phyloP scores from a whole-genome alignment of 345 rosid species.

The Anastatica hierochuntica region DNA sequence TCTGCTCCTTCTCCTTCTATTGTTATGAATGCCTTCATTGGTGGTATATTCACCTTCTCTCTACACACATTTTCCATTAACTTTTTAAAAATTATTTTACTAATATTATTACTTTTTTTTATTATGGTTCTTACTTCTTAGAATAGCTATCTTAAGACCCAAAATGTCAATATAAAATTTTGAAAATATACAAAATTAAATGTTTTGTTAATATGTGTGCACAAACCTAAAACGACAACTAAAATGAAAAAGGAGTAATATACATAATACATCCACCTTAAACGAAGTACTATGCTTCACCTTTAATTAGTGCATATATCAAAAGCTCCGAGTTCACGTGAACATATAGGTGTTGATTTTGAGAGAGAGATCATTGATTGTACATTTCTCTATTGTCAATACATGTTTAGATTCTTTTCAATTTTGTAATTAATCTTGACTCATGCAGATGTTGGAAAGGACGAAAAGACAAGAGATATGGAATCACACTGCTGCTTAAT shows the following conservation, averaged over 20 bases:
- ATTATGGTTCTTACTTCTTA: too few species aligned
- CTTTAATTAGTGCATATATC: too few species aligned
- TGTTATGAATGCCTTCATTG: conserved; percentile 71
- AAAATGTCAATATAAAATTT: neutral
- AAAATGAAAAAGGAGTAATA: too few species aligned
- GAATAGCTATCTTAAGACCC: too few species aligned
- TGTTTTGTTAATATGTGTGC: too few species aligned
- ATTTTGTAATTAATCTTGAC: conserved; percentile 9
- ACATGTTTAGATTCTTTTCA: conserved; percentile 4
- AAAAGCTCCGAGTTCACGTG: conserved; percentile 12
- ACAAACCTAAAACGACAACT: too few species aligned
- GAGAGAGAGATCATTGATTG: conserved; percentile 4
- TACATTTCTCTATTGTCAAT: conserved; percentile 4
- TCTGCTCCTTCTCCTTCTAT: conserved; percentile 93
- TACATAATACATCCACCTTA: too few species aligned
- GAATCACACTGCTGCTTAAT: neutral
- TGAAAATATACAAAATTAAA: too few species aligned
- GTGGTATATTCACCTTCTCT: conserved; percentile 77
- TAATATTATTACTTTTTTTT: neutral
- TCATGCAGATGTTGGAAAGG: conserved; percentile 4
- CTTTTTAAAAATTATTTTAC: neutral
- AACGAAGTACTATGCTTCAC: too few species aligned
- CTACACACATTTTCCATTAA: conserved; percentile 26
- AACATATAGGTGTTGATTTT: conserved; percentile 10
- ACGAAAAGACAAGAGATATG: conserved; percentile 14